phyloP scores from a whole-genome alignment of 345 rosid species.

The Populus simonii region DNA sequence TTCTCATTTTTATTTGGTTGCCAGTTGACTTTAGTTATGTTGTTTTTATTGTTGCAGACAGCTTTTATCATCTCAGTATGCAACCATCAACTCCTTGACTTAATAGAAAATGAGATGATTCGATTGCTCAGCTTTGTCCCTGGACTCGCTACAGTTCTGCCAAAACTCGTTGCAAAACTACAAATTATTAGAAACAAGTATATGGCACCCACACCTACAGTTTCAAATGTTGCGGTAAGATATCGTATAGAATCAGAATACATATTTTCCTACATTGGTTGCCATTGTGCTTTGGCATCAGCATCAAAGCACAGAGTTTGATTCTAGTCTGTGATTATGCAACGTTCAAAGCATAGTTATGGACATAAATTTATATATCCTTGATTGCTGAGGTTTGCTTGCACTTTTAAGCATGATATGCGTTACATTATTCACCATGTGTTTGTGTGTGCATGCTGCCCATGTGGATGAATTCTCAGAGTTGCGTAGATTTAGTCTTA shows the following conservation, averaged over 20 bases:
- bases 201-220: conserved; percentile 48
- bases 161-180: conserved; percentile 55
- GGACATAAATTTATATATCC: background rate
- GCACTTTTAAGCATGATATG: background rate
- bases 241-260: background rate
- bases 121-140: conserved; percentile 76
- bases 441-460: background rate
- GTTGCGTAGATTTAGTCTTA: background rate
- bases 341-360: background rate
- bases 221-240: conserved; percentile 55
- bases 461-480: background rate
- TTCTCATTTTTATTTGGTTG: no score
- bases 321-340: background rate
- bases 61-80: conserved; percentile 86
- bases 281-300: background rate
- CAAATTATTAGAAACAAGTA: conserved; percentile 61
- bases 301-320: background rate
- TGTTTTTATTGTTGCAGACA: conserved; percentile 48
- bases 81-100: conserved; percentile 86
- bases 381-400: background rate
- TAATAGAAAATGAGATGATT: conserved; percentile 88
- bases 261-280: background rate
- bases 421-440: background rate
- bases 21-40: no score
- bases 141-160: conserved; percentile 58